Percentiles rank a stretch among this genome's conserved stretches.
Evolutionary conservation across 306 rosid species (phyloP).

Genomic region (Malus sieversii): DNA sequence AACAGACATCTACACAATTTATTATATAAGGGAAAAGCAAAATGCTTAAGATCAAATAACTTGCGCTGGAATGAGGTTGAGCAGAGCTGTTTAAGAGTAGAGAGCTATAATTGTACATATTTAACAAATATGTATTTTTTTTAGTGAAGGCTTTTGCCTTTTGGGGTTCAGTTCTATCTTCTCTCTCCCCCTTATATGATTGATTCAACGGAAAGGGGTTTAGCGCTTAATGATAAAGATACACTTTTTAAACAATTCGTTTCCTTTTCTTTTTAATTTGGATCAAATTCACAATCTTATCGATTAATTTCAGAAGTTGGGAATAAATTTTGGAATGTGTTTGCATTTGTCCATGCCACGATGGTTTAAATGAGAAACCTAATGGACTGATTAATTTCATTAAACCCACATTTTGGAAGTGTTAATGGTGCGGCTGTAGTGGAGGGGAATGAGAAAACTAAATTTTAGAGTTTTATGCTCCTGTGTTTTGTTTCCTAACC

Average conservation of each 20-base stretch:
- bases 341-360: not conserved
- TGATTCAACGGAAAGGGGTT: not conserved
- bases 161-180: too few relatives aligned
- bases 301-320: not conserved
- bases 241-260: not conserved
- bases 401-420: slow-evolving; percentile 4
- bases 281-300: not conserved
- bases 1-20: not conserved
- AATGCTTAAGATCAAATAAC: not conserved
- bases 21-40: not conserved
- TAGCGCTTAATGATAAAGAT: too few relatives aligned
- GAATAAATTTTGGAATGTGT: not conserved
- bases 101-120: too few relatives aligned
- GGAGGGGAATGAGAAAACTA: slow-evolving; percentile 1
- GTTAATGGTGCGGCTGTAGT: slow-evolving; percentile 5
- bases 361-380: too few relatives aligned
- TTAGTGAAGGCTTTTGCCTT: too few relatives aligned
- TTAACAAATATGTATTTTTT: too few relatives aligned
- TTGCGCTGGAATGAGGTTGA: not conserved
- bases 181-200: not conserved
- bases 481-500: slow-evolving; percentile 6
- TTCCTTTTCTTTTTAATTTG: not conserved
- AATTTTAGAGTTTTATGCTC: not conserved
- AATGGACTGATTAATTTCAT: not conserved
- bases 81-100: too few relatives aligned